Percentiles rank a stretch among this genome's conserved stretches.
Conservation (phyloP, 2,329 filamentous ascomycete species). For the Fusarium burgessii region DNA sequence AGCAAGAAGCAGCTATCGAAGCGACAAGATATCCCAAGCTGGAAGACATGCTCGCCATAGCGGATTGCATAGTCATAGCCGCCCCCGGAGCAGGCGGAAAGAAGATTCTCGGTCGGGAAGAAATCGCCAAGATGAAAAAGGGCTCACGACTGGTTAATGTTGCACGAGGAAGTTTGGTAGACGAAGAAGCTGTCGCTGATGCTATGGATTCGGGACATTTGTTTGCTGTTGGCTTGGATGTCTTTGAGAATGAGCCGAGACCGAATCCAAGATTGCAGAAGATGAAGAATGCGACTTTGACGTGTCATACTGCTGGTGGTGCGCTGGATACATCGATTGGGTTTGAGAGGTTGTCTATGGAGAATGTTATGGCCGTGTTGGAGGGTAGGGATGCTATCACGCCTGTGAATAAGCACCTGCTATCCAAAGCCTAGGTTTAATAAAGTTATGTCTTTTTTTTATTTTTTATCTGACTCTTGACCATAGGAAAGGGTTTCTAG, state of each 20-base stretch:
- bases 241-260: constrained; percentile 27
- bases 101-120: not conserved
- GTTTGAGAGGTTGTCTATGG: constrained; percentile 66
- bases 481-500: too few species aligned
- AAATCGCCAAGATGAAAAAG: constrained; percentile 60
- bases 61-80: constrained; percentile 27
- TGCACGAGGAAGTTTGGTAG: constrained; percentile 49
- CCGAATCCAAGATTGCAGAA: constrained; percentile 47
- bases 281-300: constrained; percentile 55
- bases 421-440: too few species aligned
- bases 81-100: constrained; percentile 20
- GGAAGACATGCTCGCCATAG: constrained; percentile 10
- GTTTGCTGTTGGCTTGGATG: constrained; percentile 47
- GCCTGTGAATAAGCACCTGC: constrained; percentile 53
- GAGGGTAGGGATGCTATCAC: constrained; percentile 53
- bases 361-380: constrained; percentile 64
- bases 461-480: too few species aligned
- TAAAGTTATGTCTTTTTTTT: too few species aligned
- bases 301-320: constrained; percentile 67
- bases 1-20: constrained; percentile 58
- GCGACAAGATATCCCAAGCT: constrained; percentile 51
- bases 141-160: constrained; percentile 67
- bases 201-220: constrained; percentile 25
- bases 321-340: constrained; percentile 65
- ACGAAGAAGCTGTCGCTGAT: constrained; percentile 32